Conservation (phyloP, 805 yeast genomes). For the Pichia nakasei region DNA sequence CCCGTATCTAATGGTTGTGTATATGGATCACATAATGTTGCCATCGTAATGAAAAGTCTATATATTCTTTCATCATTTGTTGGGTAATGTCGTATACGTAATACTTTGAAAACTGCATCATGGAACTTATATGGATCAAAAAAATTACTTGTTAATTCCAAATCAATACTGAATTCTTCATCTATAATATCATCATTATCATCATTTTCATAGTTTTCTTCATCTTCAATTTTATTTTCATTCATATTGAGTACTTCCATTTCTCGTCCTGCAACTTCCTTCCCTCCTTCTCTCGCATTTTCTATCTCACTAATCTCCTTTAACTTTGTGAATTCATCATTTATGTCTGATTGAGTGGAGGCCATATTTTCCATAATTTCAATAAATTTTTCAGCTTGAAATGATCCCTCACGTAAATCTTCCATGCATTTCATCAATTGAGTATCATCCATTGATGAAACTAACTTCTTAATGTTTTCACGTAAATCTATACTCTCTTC, state of each 20-base stretch:
- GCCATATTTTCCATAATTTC: not conserved
- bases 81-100: conserved; percentile 19
- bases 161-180: conserved; percentile 15
- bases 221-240: not conserved
- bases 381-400: not conserved
- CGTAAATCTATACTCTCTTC: too few species aligned
- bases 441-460: not conserved
- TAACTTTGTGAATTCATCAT: not conserved
- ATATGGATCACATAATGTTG: conserved; percentile 47
- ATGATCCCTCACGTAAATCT: not conserved
- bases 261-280: not conserved
- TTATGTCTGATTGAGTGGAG: too few species aligned
- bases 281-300: not conserved
- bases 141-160: conserved; percentile 12
- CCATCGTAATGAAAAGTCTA: conserved; percentile 22
- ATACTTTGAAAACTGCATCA: conserved; percentile 20
- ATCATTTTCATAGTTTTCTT: not conserved
- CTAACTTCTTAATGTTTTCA: not conserved
- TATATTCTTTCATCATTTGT: conserved; percentile 9
- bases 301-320: not conserved
- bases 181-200: not conserved
- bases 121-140: conserved; percentile 24
- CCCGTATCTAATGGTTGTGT: conserved; percentile 64
- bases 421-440: conserved; percentile 1
- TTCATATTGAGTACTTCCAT: not conserved